Evolutionary conservation across 1,139 yeast genomes (phyloP).

Genomic region (Yamadazyma friedrichii): DNA sequence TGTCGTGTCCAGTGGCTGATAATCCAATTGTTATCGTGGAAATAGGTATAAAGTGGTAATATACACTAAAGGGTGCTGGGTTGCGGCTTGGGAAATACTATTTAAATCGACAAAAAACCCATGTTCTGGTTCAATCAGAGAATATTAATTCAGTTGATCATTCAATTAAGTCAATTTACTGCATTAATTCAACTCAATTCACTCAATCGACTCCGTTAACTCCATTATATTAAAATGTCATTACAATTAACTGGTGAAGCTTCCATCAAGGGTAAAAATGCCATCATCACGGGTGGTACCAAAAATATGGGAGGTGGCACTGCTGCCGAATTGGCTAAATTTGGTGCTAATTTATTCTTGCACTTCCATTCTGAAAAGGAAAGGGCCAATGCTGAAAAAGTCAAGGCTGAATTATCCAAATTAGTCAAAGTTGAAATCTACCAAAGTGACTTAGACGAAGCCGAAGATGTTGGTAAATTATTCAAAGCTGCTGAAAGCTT

Average conservation of each 20-base stretch:
- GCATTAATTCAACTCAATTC: neutral
- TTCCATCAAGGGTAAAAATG: constrained; percentile 46
- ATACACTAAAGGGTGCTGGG: too few species aligned
- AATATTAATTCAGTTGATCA: too few species aligned
- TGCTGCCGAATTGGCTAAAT: constrained; percentile 55
- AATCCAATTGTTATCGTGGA: too few species aligned
- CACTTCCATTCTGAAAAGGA: constrained; percentile 52
- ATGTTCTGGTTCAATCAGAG: too few species aligned
- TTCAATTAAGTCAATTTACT: too few species aligned
- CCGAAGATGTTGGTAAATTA: constrained; percentile 40
- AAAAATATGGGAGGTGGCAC: constrained; percentile 63
- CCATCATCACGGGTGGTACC: constrained; percentile 63
- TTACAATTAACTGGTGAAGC: constrained; percentile 13
- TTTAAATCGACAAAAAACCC: too few species aligned
- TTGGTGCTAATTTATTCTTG: constrained; percentile 55
- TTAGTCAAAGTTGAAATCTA: constrained; percentile 40
- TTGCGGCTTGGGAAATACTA: too few species aligned
- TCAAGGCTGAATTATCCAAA: constrained; percentile 36
- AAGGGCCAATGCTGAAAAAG: constrained; percentile 31
- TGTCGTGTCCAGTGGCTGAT: too few species aligned
- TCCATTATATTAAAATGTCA: constrained; percentile 9
- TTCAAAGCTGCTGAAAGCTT: constrained; percentile 48
- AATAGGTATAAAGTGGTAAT: too few species aligned
- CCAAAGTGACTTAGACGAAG: constrained; percentile 47
- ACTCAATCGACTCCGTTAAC: neutral